Conservation (phyloP, 2,329 filamentous ascomycete species). For the Rhinocladiella mackenziei region DNA sequence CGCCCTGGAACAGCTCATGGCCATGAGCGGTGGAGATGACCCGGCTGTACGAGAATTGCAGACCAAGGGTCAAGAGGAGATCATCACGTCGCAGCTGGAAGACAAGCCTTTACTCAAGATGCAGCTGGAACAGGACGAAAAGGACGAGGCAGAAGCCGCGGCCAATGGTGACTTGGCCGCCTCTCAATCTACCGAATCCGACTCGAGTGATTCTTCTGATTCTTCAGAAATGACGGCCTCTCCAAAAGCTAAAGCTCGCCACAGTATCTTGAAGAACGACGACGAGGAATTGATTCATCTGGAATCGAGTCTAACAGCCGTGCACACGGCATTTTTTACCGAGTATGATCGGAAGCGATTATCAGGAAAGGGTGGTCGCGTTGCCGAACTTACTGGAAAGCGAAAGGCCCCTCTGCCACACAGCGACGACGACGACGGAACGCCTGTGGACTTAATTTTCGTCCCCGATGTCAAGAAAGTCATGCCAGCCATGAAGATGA, state of each 20-base stretch:
- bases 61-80: constrained; percentile 78
- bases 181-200: constrained; percentile 42
- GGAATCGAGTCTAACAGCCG: constrained; percentile 66
- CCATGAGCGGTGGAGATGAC: constrained; percentile 69
- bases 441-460: constrained; percentile 47
- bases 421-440: constrained; percentile 15
- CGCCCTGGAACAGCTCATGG: constrained; percentile 70
- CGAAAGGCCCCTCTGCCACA: constrained; percentile 28
- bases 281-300: constrained; percentile 77
- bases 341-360: constrained; percentile 63
- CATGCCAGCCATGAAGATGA: constrained; percentile 75
- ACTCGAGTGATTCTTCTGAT: constrained; percentile 27
- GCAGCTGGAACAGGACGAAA: constrained; percentile 84
- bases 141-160: constrained; percentile 60
- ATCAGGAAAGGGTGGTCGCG: constrained; percentile 37
- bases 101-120: constrained; percentile 87
- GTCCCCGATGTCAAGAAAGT: constrained; percentile 83
- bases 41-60: constrained; percentile 67
- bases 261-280: constrained; percentile 81
- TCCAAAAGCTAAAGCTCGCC: constrained; percentile 49
- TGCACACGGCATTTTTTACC: constrained; percentile 78
- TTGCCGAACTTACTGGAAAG: constrained; percentile 36
- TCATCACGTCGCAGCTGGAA: constrained; percentile 80
- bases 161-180: constrained; percentile 38
- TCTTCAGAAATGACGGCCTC: constrained; percentile 30